Conservation (phyloP, 2,329 filamentous ascomycete genomes). For the Cordyceps tenuipes region DNA sequence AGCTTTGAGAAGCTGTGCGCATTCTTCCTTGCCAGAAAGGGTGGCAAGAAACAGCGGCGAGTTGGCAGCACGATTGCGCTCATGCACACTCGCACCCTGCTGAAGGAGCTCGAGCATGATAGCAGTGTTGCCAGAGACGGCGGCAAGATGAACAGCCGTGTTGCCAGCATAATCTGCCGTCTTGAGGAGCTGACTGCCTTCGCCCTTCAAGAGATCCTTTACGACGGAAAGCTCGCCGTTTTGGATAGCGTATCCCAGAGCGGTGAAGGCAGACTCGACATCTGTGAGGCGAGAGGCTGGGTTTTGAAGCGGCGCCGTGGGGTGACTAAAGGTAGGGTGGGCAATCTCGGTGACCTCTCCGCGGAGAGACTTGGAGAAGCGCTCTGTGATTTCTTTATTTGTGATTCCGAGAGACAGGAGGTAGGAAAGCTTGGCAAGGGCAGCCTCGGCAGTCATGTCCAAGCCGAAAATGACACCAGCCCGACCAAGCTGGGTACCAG, state of each 20-base stretch:
- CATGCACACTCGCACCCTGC: slow-evolving; percentile 58
- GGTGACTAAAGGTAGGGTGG: slow-evolving; percentile 68
- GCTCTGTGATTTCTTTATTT: slow-evolving; percentile 54
- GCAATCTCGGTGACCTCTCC: slow-evolving; percentile 78
- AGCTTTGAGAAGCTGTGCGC: slow-evolving; percentile 45
- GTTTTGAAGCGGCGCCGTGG: slow-evolving; percentile 43
- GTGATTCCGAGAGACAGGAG: slow-evolving; percentile 61
- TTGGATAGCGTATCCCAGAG: slow-evolving; percentile 66
- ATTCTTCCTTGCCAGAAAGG: slow-evolving; percentile 45
- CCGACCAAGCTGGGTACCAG: slow-evolving; percentile 67
- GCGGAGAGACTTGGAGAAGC: slow-evolving; percentile 67
- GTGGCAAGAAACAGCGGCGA: slow-evolving; percentile 57
- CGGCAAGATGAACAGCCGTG: slow-evolving; percentile 54
- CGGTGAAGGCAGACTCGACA: slow-evolving; percentile 55
- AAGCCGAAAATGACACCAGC: slow-evolving; percentile 85
- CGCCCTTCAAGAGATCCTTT: slow-evolving; percentile 56
- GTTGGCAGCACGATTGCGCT: slow-evolving; percentile 55
- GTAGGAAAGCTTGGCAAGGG: slow-evolving; percentile 84
- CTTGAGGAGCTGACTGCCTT: slow-evolving; percentile 59
- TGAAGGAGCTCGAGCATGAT: slow-evolving; percentile 52
- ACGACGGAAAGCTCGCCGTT: slow-evolving; percentile 60
- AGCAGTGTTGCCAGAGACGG: slow-evolving; percentile 43
- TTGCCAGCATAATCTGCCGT: slow-evolving; percentile 76
- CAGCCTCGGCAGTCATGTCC: slow-evolving; percentile 83
- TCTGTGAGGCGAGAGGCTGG: slow-evolving; percentile 35